Evolutionary conservation across 129 eudicot genomes (phyloP).

Genomic region (Glebionis coronaria): DNA sequence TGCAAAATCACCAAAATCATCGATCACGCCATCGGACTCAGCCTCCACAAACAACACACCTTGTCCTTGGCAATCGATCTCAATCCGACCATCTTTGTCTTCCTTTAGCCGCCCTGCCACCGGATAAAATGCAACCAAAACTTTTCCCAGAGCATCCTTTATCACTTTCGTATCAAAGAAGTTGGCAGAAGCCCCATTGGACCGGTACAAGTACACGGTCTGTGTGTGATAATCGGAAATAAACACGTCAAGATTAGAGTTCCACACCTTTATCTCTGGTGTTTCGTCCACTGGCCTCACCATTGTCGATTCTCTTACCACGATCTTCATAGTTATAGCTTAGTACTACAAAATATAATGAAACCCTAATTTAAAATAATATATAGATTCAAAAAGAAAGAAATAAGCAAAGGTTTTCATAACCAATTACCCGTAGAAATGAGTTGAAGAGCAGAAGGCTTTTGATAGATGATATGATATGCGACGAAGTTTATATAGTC

Average conservation of each 20-base stretch:
- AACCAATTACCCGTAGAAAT: too few species aligned
- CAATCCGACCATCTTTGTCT: neutral
- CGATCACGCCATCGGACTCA: neutral
- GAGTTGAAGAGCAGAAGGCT: too few species aligned
- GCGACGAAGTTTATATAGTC: neutral
- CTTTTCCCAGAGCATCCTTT: slow-evolving; percentile 11
- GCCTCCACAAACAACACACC: slow-evolving; percentile 17
- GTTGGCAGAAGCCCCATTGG: slow-evolving; percentile 3
- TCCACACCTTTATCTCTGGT: neutral
- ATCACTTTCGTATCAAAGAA: slow-evolving; percentile 11
- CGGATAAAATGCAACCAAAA: slow-evolving; percentile 14
- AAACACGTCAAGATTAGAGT: slow-evolving; percentile 1
- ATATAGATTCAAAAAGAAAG: neutral
- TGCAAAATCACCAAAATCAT: slow-evolving; percentile 14
- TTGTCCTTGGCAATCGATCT: slow-evolving; percentile 16
- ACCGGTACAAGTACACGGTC: neutral
- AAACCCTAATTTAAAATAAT: neutral
- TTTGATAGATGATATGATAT: neutral
- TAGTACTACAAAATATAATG: neutral
- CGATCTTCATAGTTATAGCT: neutral
- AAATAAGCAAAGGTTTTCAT: too few species aligned
- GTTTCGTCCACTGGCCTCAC: slow-evolving; percentile 5
- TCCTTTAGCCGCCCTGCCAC: slow-evolving; percentile 11
- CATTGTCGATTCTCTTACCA: slow-evolving; percentile 3
- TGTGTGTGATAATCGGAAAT: neutral